These are phyloP conservation scores for Cystobasidiaceae sp. DNA, from an alignment of 1,284 basidiomycete genomes.

Conservation along the genomic window DNA sequence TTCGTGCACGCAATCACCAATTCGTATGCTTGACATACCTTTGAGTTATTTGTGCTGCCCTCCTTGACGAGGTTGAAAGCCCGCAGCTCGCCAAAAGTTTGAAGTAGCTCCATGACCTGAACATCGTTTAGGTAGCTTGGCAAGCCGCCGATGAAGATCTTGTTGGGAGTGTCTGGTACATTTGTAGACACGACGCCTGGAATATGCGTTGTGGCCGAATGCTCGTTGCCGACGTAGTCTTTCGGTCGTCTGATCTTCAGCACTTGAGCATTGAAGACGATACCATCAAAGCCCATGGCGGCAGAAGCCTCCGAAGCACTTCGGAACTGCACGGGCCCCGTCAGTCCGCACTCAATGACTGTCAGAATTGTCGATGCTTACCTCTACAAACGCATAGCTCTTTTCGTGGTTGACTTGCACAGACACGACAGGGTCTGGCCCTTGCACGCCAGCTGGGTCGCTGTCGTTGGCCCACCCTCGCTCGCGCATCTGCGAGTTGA, in stretches of 20 bases:
- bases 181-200: constrained; percentile 93
- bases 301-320: constrained; percentile 92
- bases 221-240: constrained; percentile 71
- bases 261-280: constrained; percentile 83
- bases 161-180: constrained; percentile 94
- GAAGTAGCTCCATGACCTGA: constrained; percentile 94
- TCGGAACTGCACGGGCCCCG: constrained; percentile 66
- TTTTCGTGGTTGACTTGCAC: constrained; percentile 97
- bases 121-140: constrained; percentile 94
- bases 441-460: constrained; percentile 61
- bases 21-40: constrained; percentile 53
- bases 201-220: constrained; percentile 56
- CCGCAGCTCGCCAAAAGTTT: constrained; percentile 93
- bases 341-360: neutral
- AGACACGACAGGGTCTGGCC: constrained; percentile 79
- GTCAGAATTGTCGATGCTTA: constrained; percentile 46
- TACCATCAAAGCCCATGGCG: constrained; percentile 94
- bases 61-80: constrained; percentile 98
- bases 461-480: constrained; percentile 51
- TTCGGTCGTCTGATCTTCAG: constrained; percentile 95
- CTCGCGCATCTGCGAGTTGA: constrained; percentile 92
- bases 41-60: constrained; percentile 78
- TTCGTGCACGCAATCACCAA: neutral
- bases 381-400: constrained; percentile 95
- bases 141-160: constrained; percentile 93